A percentile compares a stretch with the other conserved stretches of the same genome.
Conservation (phyloP, 495 filamentous ascomycete species). For the Hypoxylon subgilvum region DNA sequence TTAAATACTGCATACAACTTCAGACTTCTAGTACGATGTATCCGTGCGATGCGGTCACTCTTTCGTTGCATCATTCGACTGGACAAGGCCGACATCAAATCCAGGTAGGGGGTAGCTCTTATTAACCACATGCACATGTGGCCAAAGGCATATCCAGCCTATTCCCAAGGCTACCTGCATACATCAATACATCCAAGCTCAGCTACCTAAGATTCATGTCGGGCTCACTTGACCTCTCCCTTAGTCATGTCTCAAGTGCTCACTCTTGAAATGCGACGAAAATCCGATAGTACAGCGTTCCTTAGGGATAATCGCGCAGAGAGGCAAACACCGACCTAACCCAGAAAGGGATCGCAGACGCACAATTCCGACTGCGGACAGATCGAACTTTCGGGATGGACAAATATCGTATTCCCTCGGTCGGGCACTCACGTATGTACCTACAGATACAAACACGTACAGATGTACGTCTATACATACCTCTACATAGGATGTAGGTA, state of each 20-base stretch:
- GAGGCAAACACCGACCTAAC: conserved; percentile 9
- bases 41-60: background rate
- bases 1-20: conserved; percentile 1
- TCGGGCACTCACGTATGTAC: conserved; percentile 1
- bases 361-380: conserved; percentile 29
- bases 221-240: background rate
- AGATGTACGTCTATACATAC: no score
- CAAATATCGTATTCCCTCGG: conserved; percentile 22
- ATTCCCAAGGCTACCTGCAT: no score
- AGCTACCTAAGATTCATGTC: no score
- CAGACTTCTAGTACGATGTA: background rate
- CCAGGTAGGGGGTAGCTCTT: background rate
- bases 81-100: background rate
- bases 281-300: background rate
- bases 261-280: background rate
- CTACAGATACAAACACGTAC: no score
- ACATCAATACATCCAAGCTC: no score
- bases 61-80: conserved; percentile 20
- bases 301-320: conserved; percentile 20
- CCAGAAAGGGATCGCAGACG: conserved; percentile 1
- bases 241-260: conserved; percentile 5
- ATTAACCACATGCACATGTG: background rate
- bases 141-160: background rate
- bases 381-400: conserved; percentile 28
- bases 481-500: no score